Percentiles rank a stretch among this genome's conserved stretches.
Evolutionary conservation across 2,329 filamentous ascomycete species (phyloP).

Genomic region (Raffaelea ambrosiae): DNA sequence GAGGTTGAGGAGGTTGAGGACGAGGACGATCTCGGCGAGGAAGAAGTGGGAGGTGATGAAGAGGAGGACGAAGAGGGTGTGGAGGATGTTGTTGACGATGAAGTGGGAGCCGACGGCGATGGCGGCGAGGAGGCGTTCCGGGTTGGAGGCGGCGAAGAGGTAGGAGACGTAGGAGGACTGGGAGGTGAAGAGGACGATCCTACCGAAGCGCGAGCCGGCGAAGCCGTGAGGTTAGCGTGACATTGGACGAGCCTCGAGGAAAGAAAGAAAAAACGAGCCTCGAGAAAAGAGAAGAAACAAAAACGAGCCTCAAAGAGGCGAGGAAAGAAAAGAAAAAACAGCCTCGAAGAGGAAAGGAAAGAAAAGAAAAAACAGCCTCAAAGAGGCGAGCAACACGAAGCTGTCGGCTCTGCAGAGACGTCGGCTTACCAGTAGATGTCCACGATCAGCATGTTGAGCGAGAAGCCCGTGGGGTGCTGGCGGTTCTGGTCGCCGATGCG

Average conservation of each 20-base stretch:
- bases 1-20: conserved; percentile 78
- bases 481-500: conserved; percentile 71
- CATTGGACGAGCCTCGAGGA: too few species aligned
- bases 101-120: conserved; percentile 77
- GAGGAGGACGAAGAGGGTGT: conserved; percentile 74
- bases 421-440: conserved; percentile 60
- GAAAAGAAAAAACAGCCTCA: too few species aligned
- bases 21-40: conserved; percentile 65
- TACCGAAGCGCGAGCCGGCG: conserved; percentile 21
- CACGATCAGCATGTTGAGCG: conserved; percentile 55
- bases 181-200: conserved; percentile 64
- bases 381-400: conserved; percentile 32
- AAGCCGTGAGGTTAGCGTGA: too few species aligned
- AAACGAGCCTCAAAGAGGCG: too few species aligned
- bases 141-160: conserved; percentile 50
- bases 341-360: too few species aligned
- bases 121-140: conserved; percentile 55
- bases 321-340: too few species aligned
- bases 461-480: conserved; percentile 61
- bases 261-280: too few species aligned
- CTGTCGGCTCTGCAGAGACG: too few species aligned
- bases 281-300: conserved; percentile 1
- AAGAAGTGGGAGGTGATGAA: conserved; percentile 70
- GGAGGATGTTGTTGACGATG: conserved; percentile 75
- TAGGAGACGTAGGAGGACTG: conserved; percentile 70